A percentile compares a stretch with the other conserved stretches of the same genome.
Conservation (phyloP, 179 eudicot species). For the Beta macrorhiza region DNA sequence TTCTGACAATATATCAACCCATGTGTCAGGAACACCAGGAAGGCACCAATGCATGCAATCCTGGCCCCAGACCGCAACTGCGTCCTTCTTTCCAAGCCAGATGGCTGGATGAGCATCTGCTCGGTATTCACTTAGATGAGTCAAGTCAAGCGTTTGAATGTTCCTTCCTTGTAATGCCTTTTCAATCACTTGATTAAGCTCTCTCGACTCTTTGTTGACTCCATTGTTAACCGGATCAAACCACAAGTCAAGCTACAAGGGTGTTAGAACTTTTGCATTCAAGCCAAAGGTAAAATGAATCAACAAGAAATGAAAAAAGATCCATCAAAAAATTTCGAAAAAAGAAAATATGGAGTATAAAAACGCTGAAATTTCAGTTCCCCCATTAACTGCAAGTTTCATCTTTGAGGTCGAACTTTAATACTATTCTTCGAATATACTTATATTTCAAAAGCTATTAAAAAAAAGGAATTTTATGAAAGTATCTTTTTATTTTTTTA, state of each 20-base stretch:
- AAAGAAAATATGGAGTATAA: neutral
- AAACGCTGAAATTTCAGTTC: too few relatives aligned
- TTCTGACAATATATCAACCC: conserved; percentile 79
- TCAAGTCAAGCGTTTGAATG: conserved; percentile 59
- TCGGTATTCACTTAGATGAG: conserved; percentile 85
- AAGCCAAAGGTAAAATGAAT: neutral
- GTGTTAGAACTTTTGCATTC: conserved; percentile 19
- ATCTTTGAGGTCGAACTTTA: too few relatives aligned
- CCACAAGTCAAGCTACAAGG: conserved; percentile 84
- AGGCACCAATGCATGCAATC: conserved; percentile 99
- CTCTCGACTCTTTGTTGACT: conserved; percentile 89
- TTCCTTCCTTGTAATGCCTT: conserved; percentile 52
- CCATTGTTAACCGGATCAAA: conserved; percentile 84
- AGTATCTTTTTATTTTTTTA: too few relatives aligned
- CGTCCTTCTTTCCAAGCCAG: conserved; percentile 93
- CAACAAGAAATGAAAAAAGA: neutral
- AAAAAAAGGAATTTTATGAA: too few relatives aligned
- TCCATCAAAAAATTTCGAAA: too few relatives aligned
- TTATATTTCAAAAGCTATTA: too few relatives aligned
- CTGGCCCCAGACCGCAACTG: conserved; percentile 91
- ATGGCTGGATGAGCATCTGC: conserved; percentile 96
- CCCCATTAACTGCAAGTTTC: too few relatives aligned
- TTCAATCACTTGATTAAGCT: conserved; percentile 55
- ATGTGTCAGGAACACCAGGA: conserved; percentile 93
- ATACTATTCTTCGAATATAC: too few relatives aligned